Evolutionary conservation across 1,284 basidiomycete species (phyloP), one percentile per base, ranked within the genome.

Genomic region (Coniferiporia weirii): DNA sequence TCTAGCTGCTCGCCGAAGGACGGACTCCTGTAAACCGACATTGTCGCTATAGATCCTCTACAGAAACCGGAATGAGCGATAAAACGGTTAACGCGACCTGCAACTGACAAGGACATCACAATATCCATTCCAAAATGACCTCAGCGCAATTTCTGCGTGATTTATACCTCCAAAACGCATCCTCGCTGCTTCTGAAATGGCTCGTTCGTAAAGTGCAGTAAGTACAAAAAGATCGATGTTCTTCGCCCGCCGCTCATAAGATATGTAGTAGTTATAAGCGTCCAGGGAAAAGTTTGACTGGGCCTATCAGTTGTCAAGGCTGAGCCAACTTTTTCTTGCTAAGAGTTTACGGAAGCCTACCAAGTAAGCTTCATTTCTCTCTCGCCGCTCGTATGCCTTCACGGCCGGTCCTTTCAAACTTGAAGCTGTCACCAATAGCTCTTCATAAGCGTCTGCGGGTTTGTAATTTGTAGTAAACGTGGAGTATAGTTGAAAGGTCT

Each of bases 401-500:
- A 79, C 77, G 3, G 85, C 83, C 47, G 77, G 76, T 15, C 80
- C 73, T 19, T 85, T 82, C 36, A 79, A 71, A 69, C 89, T 88
- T 22, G 91, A 92, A 1, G 91, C 91, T 1, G 80, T 71, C 15
- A 95, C 80, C 47, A 97, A 79, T 7, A 87, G 73, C 0, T 73
- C 67, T 69, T 95, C 93, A 68, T 98, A 98, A 57, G 87, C 80
- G 15, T 80, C 73, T 0, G 87, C 77, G n/a, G 85, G 79, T 61
- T 84, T 83, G 71, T 89, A 80, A 45, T 81, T 80, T 0, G 92
- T 92, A 17, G 92, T 90, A 72, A 95, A 96, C 0, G 86, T 82
- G 1, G 94, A 96, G 70, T 95, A 97, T 1, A 82, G 77, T 66
- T 91, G 84, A 58, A 88, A 87, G 0, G 93, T 95, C 17, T 88